Evolutionary conservation across 208 protist species (phyloP).

Genomic region (Lotmaria passim): DNA sequence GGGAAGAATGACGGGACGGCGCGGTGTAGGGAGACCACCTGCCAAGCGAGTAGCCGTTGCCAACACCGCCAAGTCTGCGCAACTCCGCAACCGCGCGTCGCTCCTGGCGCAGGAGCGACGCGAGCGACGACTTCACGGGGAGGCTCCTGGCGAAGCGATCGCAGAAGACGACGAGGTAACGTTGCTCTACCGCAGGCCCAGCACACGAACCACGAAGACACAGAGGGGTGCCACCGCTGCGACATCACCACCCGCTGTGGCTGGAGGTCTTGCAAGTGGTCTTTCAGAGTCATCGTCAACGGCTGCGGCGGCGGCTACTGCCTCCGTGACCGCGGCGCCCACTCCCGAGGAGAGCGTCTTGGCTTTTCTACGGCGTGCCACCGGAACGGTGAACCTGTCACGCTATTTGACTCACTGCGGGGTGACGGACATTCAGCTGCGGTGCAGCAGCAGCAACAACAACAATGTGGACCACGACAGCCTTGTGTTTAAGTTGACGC

Average conservation of each 20-base stretch:
- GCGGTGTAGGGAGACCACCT: neutral
- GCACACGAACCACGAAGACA: slow-evolving; percentile 2
- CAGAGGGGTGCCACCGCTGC: neutral
- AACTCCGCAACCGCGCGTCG: neutral
- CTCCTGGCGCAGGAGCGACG: slow-evolving; percentile 6
- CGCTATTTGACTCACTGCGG: slow-evolving; percentile 23
- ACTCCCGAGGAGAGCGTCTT: slow-evolving; percentile 17
- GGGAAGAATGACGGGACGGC: slow-evolving; percentile 4
- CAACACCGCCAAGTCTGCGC: neutral
- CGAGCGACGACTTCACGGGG: neutral
- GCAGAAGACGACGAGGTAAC: slow-evolving; percentile 36
- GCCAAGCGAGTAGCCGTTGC: slow-evolving; percentile 3
- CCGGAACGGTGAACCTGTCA: slow-evolving; percentile 13
- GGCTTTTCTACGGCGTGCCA: slow-evolving; percentile 17
- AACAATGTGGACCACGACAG: neutral
- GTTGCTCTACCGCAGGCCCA: slow-evolving; percentile 37
- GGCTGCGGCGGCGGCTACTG: neutral
- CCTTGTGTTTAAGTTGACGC: neutral
- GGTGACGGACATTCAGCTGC: slow-evolving; percentile 2
- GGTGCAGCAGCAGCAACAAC: too few relatives aligned
- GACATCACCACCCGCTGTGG: neutral
- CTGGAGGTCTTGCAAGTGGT: neutral
- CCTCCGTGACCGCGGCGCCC: neutral
- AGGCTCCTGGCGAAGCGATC: too few relatives aligned
- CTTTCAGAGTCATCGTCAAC: neutral